Percentiles rank a stretch among this genome's conserved stretches.
Evolutionary conservation across 768 basidiomycete species (phyloP).

Genomic region (Russula ochroleuca): DNA sequence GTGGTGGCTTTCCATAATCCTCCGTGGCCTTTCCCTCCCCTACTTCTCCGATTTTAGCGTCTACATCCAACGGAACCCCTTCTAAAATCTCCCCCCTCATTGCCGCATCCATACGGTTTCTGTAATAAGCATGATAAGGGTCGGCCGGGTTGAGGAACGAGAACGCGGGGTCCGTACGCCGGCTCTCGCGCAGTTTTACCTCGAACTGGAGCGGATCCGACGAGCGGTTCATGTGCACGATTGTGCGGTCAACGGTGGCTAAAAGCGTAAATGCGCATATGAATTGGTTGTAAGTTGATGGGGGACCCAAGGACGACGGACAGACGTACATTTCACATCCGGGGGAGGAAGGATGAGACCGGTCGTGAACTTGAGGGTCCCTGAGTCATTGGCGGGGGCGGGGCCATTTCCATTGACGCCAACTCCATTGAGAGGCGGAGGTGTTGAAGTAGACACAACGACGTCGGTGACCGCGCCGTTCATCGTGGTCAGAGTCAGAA

Average conservation of each 20-base stretch:
- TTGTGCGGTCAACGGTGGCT: constrained; percentile 97
- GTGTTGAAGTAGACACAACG: constrained; percentile 4
- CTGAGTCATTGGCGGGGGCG: constrained; percentile 38
- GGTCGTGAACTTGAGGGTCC: constrained; percentile 52
- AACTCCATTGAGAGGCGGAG: constrained; percentile 40
- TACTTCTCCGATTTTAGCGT: constrained; percentile 8
- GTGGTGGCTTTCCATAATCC: constrained; percentile 73
- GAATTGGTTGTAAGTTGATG: background rate
- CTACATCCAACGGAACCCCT: constrained; percentile 39
- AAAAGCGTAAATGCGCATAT: constrained; percentile 13
- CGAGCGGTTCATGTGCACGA: constrained; percentile 86
- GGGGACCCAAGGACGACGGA: constrained; percentile 3
- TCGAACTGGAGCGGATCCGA: constrained; percentile 91
- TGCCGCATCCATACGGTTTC: constrained; percentile 83
- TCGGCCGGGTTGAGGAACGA: constrained; percentile 96
- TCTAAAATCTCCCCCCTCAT: constrained; percentile 70
- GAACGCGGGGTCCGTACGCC: constrained; percentile 96
- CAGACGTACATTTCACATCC: constrained; percentile 83
- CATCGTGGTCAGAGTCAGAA: constrained; percentile 25
- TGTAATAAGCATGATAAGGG: constrained; percentile 98
- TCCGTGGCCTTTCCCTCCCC: constrained; percentile 30
- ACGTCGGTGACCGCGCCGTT: constrained; percentile 17
- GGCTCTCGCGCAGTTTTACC: constrained; percentile 94
- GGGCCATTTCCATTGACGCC: constrained; percentile 42
- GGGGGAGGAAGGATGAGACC: constrained; percentile 95